These are phyloP conservation scores for Colletotrichum sp. DNA, from an alignment of 2,329 filamentous ascomycete genomes.

Conservation along the genomic window DNA sequence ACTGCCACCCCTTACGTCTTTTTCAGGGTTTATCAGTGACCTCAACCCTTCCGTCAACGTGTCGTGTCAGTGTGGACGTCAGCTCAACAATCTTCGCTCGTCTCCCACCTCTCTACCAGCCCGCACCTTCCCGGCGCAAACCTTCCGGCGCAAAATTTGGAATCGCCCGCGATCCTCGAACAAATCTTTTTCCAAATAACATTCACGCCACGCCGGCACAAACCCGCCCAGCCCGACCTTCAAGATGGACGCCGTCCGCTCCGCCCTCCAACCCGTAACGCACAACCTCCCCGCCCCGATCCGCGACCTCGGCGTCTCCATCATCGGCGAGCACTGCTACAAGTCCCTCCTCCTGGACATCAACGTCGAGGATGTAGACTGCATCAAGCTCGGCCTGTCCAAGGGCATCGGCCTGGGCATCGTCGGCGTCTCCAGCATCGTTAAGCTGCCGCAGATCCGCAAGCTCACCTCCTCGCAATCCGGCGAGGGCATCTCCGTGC, in stretches of 20 bases:
- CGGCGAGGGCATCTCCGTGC: conserved; percentile 83
- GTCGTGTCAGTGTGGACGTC: conserved; percentile 4
- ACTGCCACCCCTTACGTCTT: neutral
- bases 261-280: conserved; percentile 71
- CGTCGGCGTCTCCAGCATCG: conserved; percentile 85
- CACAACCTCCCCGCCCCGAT: conserved; percentile 76
- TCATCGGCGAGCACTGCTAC: conserved; percentile 88
- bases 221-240: neutral
- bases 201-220: neutral
- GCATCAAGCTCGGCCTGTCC: conserved; percentile 87
- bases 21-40: conserved; percentile 19
- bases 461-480: conserved; percentile 86
- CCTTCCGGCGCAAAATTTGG: neutral
- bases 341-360: conserved; percentile 84
- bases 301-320: conserved; percentile 74
- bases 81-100: conserved; percentile 13
- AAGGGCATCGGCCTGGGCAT: conserved; percentile 95
- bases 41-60: conserved; percentile 21
- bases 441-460: conserved; percentile 96
- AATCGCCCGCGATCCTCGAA: neutral
- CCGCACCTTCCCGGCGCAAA: neutral
- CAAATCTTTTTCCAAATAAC: neutral
- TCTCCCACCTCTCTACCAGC: neutral
- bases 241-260: conserved; percentile 66
- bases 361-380: conserved; percentile 76